These are phyloP conservation scores for Colletotrichum siamense DNA, from an alignment of 2,329 filamentous ascomycete species.

Conservation along the genomic window DNA sequence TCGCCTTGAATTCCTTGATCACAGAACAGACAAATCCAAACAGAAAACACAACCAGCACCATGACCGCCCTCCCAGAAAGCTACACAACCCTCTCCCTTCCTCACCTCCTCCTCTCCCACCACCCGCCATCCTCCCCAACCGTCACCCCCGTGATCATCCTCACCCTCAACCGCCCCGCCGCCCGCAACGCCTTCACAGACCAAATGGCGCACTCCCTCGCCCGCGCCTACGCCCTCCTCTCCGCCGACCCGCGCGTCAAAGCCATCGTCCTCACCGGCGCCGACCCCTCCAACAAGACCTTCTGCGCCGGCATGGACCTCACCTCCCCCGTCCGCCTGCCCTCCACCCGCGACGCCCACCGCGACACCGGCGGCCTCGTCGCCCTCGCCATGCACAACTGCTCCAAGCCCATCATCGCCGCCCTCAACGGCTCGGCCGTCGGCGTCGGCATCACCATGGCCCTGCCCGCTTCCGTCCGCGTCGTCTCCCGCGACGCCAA, in stretches of 20 bases:
- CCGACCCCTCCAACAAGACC: conserved; percentile 50
- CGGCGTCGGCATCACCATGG: conserved; percentile 67
- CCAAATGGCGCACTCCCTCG: conserved; percentile 67
- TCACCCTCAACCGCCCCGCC: conserved; percentile 68
- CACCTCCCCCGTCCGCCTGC: conserved; percentile 34
- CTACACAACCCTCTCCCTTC: conserved; percentile 48
- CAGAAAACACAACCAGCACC: neutral
- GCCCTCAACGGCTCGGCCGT: conserved; percentile 66
- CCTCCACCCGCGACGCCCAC: conserved; percentile 36
- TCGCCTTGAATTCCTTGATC: neutral
- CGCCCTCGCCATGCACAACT: conserved; percentile 60
- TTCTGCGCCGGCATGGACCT: conserved; percentile 68
- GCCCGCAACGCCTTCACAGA: conserved; percentile 75
- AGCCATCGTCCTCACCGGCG: conserved; percentile 59
- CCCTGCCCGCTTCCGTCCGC: conserved; percentile 58
- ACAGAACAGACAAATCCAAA: neutral
- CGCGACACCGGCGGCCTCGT: conserved; percentile 59
- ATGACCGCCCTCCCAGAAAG: conserved; percentile 31
- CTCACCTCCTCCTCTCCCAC: conserved; percentile 53
- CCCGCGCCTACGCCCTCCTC: conserved; percentile 55
- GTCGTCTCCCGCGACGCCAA: conserved; percentile 64
- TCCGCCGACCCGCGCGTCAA: conserved; percentile 60
- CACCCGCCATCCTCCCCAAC: conserved; percentile 54
- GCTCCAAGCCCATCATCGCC: conserved; percentile 63
- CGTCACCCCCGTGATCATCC: conserved; percentile 65